Evolutionary conservation across 2,329 filamentous ascomycete species (phyloP), one percentile per base, ranked within the genome.

Genomic region (Trichothecium roseum): DNA sequence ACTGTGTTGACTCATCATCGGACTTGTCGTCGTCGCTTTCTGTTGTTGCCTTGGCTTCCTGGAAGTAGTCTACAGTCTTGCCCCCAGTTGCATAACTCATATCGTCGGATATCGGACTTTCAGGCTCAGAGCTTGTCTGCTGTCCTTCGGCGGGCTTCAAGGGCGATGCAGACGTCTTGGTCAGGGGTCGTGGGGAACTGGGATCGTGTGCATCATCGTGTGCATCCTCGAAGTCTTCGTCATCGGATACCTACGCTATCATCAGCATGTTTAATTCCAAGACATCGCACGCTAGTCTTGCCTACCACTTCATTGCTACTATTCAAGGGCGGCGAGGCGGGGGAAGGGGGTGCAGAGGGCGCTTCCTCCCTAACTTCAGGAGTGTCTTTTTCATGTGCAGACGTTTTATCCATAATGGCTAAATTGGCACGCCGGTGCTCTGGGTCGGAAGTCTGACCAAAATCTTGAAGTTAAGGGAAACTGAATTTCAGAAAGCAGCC

Each of bases 131-230:
- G 20, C 20, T 24, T 6, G 20, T 24, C 6, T 24, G 6, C 10
- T 6, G 6, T 24, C 6, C 10, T 24, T 24, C 20, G 20, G 20
- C 10, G 20, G 10, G 50, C 40, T 56, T 62, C 28, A 59, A 48
- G 31, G 54, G 43, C 14, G 58, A 58, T 5, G 49, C 45, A 36
- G 51, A 46, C 51, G 68, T 60, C 45, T 65, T 66, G 27, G 72
- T 77, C 42, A 86, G 59, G 18, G 81, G 85, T 41, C 81, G 74
- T 35, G 74, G 64, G 24, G 75, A 78, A 31, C 65, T 59, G 40
- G 68, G 73, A 56, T 84, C 81, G 46, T 75, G 64, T 37, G 84
- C 86, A 66, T 94, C 86, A 56, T 84, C 81, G 46, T 75, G 64
- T 37, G 84, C 86, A 66, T 94, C 86, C 62, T 94, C 85, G 51